These are phyloP conservation scores for Drechmeria coniospora DNA, from an alignment of 2,329 filamentous ascomycete species.

Conservation along the genomic window DNA sequence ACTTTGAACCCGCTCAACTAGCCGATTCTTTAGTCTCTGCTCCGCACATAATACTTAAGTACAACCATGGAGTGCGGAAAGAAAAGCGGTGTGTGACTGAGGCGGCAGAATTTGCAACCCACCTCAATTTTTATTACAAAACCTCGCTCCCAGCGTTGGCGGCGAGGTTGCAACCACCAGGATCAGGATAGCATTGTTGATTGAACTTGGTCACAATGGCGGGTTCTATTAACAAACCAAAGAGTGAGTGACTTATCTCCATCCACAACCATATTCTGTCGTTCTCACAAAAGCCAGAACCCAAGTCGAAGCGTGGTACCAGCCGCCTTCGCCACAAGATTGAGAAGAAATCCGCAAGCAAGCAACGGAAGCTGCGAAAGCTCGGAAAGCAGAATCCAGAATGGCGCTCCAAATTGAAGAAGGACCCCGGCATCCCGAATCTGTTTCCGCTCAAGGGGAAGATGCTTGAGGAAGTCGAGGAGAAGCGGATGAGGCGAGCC, in stretches of 20 bases:
- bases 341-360: conserved; percentile 76
- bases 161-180: conserved; percentile 1
- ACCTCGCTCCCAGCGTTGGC: too few species aligned
- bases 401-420: conserved; percentile 92
- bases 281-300: conserved; percentile 41
- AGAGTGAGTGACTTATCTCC: conserved; percentile 23
- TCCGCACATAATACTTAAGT: too few species aligned
- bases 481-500: conserved; percentile 63
- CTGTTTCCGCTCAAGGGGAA: conserved; percentile 96
- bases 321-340: conserved; percentile 91
- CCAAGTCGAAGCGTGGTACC: conserved; percentile 82
- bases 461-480: conserved; percentile 87
- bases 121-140: conserved; percentile 24
- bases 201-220: conserved; percentile 25
- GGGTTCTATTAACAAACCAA: conserved; percentile 38
- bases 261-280: neutral
- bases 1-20: too few species aligned
- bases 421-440: conserved; percentile 95
- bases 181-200: conserved; percentile 1
- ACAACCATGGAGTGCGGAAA: too few species aligned
- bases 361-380: conserved; percentile 83
- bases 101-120: conserved; percentile 22
- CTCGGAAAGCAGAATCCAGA: conserved; percentile 89
- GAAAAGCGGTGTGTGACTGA: conserved; percentile 15
- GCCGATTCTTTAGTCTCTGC: too few species aligned